Evolutionary conservation across 768 basidiomycete species (phyloP), one percentile per base, ranked within the genome.

Genomic region (Lactarius deliciosus): DNA sequence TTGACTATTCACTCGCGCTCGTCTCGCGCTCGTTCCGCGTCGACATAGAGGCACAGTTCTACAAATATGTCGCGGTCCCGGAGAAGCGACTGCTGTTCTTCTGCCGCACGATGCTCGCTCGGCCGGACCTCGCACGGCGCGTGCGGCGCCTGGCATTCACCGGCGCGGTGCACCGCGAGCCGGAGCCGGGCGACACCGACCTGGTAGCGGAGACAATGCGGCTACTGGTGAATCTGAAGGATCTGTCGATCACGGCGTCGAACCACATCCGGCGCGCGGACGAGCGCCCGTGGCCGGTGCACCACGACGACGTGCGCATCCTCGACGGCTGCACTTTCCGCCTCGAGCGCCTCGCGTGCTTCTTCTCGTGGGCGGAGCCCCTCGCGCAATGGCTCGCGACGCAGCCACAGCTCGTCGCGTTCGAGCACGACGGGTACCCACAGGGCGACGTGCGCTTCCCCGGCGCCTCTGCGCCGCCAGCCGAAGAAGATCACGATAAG

Each of bases 41-140:
- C 16, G 41, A 69, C 25, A 58, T 60, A 3, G 68, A 69, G 7
- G 43, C 15, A 6, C 61, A 68, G 1, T 60, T 68, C 25, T 69
- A 69, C 30, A 63, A 57, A 28, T 68, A 63, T 28, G 45, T 69
- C 18, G 57, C 55, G 18, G 53, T 69, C 0, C 61, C 66, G n/a
- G 66, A 68, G n/a, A 63, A 32, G 25, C 38, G 55, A 0, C 57
- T 69, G 6, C 45, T 69, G 13, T 43, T 36, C 30, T 68, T 69
- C 18, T 69, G 68, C 30, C 61, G 43, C 55, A 69, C 66, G 4
- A 68, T 69, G 65, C 25, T 59, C 61, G 61, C 59, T 2, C 66
- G 68, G 4, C 68, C 68, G 7, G 68, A 69, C 45, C 58, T 69
- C 22, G 68, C 68, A 2, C 66, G 57, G 5, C 66, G 68, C 34